Conservation (phyloP, 2,329 filamentous ascomycete species). For the Aspergillus melleus region DNA sequence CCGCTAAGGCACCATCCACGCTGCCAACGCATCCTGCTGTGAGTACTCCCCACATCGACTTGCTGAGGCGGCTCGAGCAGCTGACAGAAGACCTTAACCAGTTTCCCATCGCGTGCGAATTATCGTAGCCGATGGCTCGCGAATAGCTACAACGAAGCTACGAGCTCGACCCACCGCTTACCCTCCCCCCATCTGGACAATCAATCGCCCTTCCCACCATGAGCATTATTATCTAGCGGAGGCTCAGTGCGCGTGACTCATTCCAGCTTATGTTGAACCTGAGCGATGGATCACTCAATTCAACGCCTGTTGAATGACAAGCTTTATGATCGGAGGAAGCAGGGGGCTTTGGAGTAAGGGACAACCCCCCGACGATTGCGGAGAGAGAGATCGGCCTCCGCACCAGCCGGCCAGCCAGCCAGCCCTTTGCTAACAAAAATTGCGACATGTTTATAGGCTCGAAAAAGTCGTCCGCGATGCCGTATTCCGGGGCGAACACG, state of each 20-base stretch:
- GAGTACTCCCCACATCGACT: constrained; percentile 21
- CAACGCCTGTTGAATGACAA: constrained; percentile 94
- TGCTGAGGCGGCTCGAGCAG: constrained; percentile 9
- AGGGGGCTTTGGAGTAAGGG: constrained; percentile 89
- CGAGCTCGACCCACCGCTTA: constrained; percentile 15
- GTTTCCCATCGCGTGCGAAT: constrained; percentile 1
- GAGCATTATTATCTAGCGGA: constrained; percentile 26
- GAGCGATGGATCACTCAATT: constrained; percentile 79
- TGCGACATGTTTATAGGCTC: constrained; percentile 57
- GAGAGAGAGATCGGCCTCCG: not conserved
- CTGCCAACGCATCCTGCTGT: constrained; percentile 24
- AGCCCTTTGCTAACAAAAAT: constrained; percentile 6
- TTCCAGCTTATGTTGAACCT: constrained; percentile 19
- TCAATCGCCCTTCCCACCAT: constrained; percentile 20
- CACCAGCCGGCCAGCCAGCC: not conserved
- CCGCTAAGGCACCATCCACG: constrained; percentile 12
- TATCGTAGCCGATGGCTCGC: not conserved
- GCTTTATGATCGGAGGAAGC: constrained; percentile 97
- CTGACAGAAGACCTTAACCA: constrained; percentile 1
- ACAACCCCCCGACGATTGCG: constrained; percentile 8
- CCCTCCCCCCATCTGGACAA: constrained; percentile 3
- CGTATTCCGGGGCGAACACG: constrained; percentile 72
- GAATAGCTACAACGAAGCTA: constrained; percentile 12
- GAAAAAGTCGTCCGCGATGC: constrained; percentile 88
- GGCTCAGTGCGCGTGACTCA: constrained; percentile 20